Percentiles rank a stretch among this genome's conserved stretches.
Conservation (phyloP, 768 basidiomycete species). For the Tricholoma saponaceum region DNA sequence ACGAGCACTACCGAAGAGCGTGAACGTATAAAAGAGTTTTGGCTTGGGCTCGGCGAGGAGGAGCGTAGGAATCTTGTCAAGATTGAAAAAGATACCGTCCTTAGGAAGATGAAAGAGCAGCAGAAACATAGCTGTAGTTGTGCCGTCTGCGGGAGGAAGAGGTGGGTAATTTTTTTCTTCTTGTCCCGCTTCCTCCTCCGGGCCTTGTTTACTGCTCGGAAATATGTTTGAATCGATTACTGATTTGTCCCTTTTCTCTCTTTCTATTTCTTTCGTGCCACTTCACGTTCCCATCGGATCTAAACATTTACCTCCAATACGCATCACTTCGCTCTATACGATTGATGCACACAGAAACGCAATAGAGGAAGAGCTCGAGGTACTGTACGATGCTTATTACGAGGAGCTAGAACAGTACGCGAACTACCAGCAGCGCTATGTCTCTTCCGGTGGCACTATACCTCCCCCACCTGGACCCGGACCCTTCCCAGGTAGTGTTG, state of each 20-base stretch:
- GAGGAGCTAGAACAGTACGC: constrained; percentile 99
- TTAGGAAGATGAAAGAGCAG: constrained; percentile 99
- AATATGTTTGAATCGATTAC: constrained; percentile 9
- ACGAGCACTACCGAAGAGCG: constrained; percentile 90
- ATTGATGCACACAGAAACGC: constrained; percentile 58
- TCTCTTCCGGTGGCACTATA: constrained; percentile 82
- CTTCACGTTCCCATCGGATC: constrained; percentile 13
- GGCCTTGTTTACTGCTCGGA: constrained; percentile 14
- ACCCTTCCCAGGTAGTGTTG: constrained; percentile 97
- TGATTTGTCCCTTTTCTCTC: constrained; percentile 20
- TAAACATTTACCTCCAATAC: constrained; percentile 7
- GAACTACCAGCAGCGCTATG: constrained; percentile 95
- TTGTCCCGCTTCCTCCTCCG: constrained; percentile 3
- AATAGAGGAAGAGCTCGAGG: constrained; percentile 99
- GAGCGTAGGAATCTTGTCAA: constrained; percentile 91
- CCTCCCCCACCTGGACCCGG: constrained; percentile 94
- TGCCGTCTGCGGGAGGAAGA: constrained; percentile 95
- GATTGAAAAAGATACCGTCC: constrained; percentile 96
- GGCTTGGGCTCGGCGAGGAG: constrained; percentile 89
- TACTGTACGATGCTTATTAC: constrained; percentile 99
- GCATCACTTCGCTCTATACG: background rate
- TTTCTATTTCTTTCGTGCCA: constrained; percentile 7
- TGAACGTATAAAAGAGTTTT: constrained; percentile 97
- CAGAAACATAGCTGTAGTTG: constrained; percentile 95
- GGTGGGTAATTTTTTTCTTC: constrained; percentile 52